A percentile compares a stretch with the other conserved stretches of the same genome.
Evolutionary conservation across 805 yeast genomes (phyloP).

Genomic region (Isabelozyma heimii): DNA sequence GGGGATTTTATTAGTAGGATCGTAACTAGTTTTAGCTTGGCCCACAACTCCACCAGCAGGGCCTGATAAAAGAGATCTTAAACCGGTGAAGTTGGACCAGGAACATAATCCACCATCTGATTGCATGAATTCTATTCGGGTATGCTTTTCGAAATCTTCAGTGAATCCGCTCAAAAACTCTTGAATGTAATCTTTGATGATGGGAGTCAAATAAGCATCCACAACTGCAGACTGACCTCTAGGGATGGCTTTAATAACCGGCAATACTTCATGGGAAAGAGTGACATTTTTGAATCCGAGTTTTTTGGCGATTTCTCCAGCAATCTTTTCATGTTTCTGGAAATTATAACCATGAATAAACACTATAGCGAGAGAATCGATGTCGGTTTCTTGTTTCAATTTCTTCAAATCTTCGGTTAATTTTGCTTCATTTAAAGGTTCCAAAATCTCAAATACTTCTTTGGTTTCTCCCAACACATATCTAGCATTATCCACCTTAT

Average conservation of each 20-base stretch:
- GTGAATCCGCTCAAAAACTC: slow-evolving; percentile 62
- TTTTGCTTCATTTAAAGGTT: slow-evolving; percentile 45
- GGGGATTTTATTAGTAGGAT: slow-evolving; percentile 50
- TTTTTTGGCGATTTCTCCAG: slow-evolving; percentile 47
- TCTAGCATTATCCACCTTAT: slow-evolving; percentile 20
- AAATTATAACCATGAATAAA: slow-evolving; percentile 71
- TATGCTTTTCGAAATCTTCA: slow-evolving; percentile 37
- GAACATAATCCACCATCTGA: slow-evolving; percentile 18
- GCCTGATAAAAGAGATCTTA: slow-evolving; percentile 16
- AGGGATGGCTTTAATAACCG: slow-evolving; percentile 75
- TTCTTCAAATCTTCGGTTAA: slow-evolving; percentile 39
- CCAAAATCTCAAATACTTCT: slow-evolving; percentile 59
- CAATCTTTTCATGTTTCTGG: slow-evolving; percentile 58
- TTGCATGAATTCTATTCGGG: slow-evolving; percentile 18
- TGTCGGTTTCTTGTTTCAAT: slow-evolving; percentile 51
- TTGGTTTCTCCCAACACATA: slow-evolving; percentile 61
- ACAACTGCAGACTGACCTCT: slow-evolving; percentile 78
- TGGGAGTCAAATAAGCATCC: slow-evolving; percentile 83
- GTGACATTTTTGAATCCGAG: slow-evolving; percentile 72
- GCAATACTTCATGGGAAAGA: slow-evolving; percentile 64
- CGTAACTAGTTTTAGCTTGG: slow-evolving; percentile 14
- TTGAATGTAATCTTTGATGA: slow-evolving; percentile 59
- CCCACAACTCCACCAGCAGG: slow-evolving; percentile 25
- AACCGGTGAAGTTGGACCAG: slow-evolving; percentile 12
- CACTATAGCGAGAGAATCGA: slow-evolving; percentile 69